Conservation (phyloP, 169 alveolate genomes). For the Blepharisma undulans region DNA sequence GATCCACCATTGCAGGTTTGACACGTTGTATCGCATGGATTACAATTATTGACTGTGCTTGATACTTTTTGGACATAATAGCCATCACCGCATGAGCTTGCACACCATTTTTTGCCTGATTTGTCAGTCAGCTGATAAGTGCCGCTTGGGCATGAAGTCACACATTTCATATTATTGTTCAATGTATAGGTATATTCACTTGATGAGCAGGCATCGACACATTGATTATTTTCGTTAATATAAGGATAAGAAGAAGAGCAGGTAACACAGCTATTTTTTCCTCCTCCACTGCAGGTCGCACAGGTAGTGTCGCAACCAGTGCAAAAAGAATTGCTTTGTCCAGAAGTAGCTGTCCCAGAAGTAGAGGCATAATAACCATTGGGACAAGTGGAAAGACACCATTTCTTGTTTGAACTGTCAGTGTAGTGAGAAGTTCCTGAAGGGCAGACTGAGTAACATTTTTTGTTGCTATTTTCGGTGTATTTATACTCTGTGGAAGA, state of each 20-base stretch:
- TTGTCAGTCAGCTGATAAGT: not conserved
- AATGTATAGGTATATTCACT: not conserved
- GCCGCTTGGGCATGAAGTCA: slow-evolving; percentile 1
- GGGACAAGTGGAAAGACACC: not conserved
- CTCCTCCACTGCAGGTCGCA: not conserved
- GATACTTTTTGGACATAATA: not conserved
- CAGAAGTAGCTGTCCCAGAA: not conserved
- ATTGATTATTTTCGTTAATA: not conserved
- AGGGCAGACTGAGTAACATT: not conserved
- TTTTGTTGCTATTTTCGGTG: not conserved
- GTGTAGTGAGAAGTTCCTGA: not conserved
- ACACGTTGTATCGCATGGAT: not conserved
- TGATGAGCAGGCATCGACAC: not conserved
- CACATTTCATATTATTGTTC: not conserved
- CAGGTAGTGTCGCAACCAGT: not conserved
- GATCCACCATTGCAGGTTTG: not conserved
- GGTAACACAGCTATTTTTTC: not conserved
- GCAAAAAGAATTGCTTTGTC: not conserved
- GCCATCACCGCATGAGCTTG: not conserved
- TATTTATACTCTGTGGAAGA: not conserved
- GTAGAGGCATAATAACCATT: not conserved
- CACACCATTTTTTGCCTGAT: not conserved
- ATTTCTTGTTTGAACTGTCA: not conserved
- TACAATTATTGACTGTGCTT: not conserved
- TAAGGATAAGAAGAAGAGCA: not conserved